These are phyloP conservation scores for Berkeleyomyces basicola DNA, from an alignment of 2,329 filamentous ascomycete species.

Conservation along the genomic window DNA sequence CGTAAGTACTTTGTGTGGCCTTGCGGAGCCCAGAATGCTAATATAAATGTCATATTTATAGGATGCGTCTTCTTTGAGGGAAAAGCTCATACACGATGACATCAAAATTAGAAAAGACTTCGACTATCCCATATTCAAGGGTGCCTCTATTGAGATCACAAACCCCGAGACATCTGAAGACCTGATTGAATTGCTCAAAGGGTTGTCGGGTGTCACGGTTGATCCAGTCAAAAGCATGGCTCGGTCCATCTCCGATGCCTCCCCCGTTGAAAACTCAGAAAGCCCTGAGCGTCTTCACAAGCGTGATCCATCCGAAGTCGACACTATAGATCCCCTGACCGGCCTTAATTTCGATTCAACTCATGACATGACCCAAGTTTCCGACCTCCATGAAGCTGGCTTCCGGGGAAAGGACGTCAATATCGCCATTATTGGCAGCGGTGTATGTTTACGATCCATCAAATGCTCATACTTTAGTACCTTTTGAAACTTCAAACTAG, in stretches of 20 bases:
- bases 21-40: neutral
- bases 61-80: conserved; percentile 26
- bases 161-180: conserved; percentile 29
- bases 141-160: conserved; percentile 35
- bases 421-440: conserved; percentile 37
- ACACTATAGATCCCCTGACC: neutral
- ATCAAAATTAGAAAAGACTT: conserved; percentile 29
- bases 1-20: conserved; percentile 20
- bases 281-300: neutral
- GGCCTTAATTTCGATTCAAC: conserved; percentile 23
- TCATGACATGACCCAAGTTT: conserved; percentile 21
- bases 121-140: conserved; percentile 36
- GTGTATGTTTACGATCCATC: conserved; percentile 25
- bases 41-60: conserved; percentile 16
- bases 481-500: too few species aligned
- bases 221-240: conserved; percentile 33
- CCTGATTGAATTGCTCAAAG: conserved; percentile 25
- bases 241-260: conserved; percentile 25
- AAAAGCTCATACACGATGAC: conserved; percentile 24
- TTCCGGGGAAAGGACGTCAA: conserved; percentile 35
- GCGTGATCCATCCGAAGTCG: neutral
- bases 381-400: conserved; percentile 22
- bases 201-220: conserved; percentile 30
- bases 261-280: neutral
- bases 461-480: too few species aligned